A percentile compares a stretch with the other conserved stretches of the same genome.
Evolutionary conservation across 2,329 filamentous ascomycete species (phyloP).

Genomic region (Diaporthe ampelina): DNA sequence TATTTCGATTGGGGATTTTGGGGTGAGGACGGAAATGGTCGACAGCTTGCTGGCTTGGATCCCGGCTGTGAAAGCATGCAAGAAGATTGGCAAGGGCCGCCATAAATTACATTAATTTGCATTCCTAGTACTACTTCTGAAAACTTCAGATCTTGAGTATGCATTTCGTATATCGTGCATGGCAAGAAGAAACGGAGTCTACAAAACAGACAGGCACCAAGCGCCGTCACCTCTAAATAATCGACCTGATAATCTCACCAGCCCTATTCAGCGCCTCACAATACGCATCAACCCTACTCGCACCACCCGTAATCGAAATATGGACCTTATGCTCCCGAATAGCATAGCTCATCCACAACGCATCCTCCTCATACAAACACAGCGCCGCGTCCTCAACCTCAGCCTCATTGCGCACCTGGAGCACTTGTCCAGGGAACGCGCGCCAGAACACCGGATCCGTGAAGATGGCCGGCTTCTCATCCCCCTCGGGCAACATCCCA

Average conservation of each 20-base stretch:
- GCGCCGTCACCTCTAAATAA: not conserved
- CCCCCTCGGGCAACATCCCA: constrained; percentile 31
- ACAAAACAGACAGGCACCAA: too few species aligned
- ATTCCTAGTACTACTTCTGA: too few species aligned
- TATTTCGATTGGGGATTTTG: not conserved
- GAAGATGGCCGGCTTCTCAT: constrained; percentile 34
- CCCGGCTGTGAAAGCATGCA: too few species aligned
- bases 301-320: not conserved
- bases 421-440: constrained; percentile 34
- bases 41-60: too few species aligned
- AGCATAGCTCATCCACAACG: constrained; percentile 39
- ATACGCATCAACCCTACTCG: constrained; percentile 2
- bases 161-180: not conserved
- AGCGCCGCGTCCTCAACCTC: constrained; percentile 35
- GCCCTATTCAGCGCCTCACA: not conserved
- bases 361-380: constrained; percentile 23
- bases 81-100: too few species aligned
- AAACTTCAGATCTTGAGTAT: too few species aligned
- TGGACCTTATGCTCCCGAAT: constrained; percentile 22
- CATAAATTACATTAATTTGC: too few species aligned
- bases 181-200: not conserved
- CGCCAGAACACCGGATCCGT: constrained; percentile 32
- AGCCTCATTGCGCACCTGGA: constrained; percentile 36
- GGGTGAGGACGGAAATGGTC: too few species aligned
- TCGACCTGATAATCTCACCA: not conserved